Evolutionary conservation across 768 basidiomycete genomes (phyloP).

Genomic region (Collybia nuda): DNA sequence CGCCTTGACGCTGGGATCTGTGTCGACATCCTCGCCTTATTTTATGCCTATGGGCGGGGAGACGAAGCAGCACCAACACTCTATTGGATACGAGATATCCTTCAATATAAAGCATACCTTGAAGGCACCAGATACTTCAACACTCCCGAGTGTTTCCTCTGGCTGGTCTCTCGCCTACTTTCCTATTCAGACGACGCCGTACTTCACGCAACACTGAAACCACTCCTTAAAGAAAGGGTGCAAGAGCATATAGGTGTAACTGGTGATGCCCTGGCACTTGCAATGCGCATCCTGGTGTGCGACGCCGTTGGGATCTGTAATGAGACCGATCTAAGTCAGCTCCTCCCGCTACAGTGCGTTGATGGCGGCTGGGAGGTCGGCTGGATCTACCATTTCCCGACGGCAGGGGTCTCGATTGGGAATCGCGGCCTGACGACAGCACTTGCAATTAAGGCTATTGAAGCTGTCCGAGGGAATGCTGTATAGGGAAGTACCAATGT

Average conservation of each 20-base stretch:
- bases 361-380: slow-evolving; percentile 58
- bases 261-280: slow-evolving; percentile 53
- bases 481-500: too few relatives aligned
- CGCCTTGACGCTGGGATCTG: slow-evolving; percentile 55
- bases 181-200: slow-evolving; percentile 28
- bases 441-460: slow-evolving; percentile 50
- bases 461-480: slow-evolving; percentile 9
- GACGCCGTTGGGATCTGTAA: slow-evolving; percentile 38
- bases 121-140: slow-evolving; percentile 57
- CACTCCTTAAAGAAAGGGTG: slow-evolving; percentile 42
- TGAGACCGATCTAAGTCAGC: slow-evolving; percentile 40
- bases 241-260: slow-evolving; percentile 48
- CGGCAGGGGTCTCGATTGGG: slow-evolving; percentile 45
- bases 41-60: slow-evolving; percentile 49
- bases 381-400: slow-evolving; percentile 57
- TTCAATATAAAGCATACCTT: slow-evolving; percentile 52
- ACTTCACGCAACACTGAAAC: slow-evolving; percentile 34
- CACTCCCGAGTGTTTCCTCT: slow-evolving; percentile 52
- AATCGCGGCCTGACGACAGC: slow-evolving; percentile 58
- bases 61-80: slow-evolving; percentile 41
- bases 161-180: slow-evolving; percentile 47
- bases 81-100: slow-evolving; percentile 48
- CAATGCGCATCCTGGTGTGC: slow-evolving; percentile 53
- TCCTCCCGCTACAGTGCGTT: slow-evolving; percentile 47
- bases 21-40: slow-evolving; percentile 48